phyloP scores from a whole-genome alignment of 2,329 filamentous ascomycete genomes.

The Dactylellina cionopaga region DNA sequence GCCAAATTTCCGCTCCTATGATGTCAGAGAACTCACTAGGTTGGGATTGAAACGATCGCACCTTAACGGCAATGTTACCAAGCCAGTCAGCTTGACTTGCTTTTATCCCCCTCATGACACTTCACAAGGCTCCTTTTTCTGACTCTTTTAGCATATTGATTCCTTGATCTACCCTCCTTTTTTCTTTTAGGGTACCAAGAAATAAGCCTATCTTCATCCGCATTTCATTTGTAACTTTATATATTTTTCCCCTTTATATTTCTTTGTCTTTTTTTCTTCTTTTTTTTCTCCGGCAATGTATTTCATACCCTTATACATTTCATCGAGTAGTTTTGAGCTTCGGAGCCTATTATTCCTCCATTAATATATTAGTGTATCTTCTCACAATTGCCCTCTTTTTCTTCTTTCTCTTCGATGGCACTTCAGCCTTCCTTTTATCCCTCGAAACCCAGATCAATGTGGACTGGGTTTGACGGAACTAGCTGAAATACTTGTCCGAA shows the following conservation, averaged over 20 bases:
- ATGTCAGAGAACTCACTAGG: slow-evolving; percentile 94
- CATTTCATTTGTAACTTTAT: slow-evolving; percentile 53
- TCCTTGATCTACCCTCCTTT: slow-evolving; percentile 19
- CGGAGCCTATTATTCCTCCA: slow-evolving; percentile 51
- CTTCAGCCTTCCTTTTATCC: slow-evolving; percentile 55
- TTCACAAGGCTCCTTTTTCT: slow-evolving; percentile 21
- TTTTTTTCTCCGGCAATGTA: slow-evolving; percentile 50
- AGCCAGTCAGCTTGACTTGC: slow-evolving; percentile 21
- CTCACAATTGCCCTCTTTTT: slow-evolving; percentile 30
- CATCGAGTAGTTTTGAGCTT: slow-evolving; percentile 53
- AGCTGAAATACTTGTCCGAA: slow-evolving; percentile 36
- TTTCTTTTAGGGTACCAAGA: slow-evolving; percentile 23
- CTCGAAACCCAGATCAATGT: not conserved
- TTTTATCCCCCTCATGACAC: slow-evolving; percentile 24
- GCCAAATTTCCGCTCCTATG: slow-evolving; percentile 83
- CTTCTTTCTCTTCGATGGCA: slow-evolving; percentile 50
- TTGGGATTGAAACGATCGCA: slow-evolving; percentile 76
- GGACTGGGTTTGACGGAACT: no score
- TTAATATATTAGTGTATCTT: slow-evolving; percentile 48
- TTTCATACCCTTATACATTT: slow-evolving; percentile 54
- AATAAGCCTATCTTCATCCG: slow-evolving; percentile 35
- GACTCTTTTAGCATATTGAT: slow-evolving; percentile 21
- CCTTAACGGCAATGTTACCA: slow-evolving; percentile 45
- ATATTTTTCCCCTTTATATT: no score
- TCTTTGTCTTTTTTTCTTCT: slow-evolving; percentile 53